Evolutionary conservation across 768 basidiomycete genomes (phyloP).

Genomic region (Podaxis sp.): DNA sequence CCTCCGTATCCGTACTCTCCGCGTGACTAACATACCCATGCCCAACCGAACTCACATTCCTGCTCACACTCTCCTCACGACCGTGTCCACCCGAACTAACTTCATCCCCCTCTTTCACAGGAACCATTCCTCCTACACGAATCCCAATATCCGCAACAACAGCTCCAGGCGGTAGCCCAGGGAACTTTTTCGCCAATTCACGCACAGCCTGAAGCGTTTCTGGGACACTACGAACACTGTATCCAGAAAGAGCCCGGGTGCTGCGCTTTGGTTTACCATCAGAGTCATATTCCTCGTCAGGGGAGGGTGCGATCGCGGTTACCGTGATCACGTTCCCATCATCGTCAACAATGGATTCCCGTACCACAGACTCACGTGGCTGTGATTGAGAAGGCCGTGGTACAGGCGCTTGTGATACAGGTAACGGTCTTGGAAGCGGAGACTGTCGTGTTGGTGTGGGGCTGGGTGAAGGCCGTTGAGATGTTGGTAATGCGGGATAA

Average conservation of each 20-base stretch:
- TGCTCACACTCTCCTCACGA: neutral
- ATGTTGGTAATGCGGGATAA: neutral
- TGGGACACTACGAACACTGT: conserved; percentile 33
- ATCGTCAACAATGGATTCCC: conserved; percentile 5
- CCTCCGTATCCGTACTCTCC: conserved; percentile 20
- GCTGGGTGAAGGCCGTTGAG: neutral
- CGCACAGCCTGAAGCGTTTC: conserved; percentile 47
- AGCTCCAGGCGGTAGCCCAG: conserved; percentile 30
- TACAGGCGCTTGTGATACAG: neutral
- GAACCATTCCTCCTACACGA: conserved; percentile 1
- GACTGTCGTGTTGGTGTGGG: neutral
- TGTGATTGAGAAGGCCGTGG: neutral
- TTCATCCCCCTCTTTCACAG: conserved; percentile 2
- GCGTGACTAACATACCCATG: conserved; percentile 16
- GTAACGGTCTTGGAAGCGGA: neutral
- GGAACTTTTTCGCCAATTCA: conserved; percentile 55
- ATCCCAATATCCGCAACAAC: conserved; percentile 12
- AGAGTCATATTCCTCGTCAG: neutral
- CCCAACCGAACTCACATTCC: conserved; percentile 17
- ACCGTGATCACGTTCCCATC: conserved; percentile 11
- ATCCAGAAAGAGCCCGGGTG: conserved; percentile 21
- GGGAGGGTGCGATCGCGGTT: conserved; percentile 4
- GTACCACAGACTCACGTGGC: neutral
- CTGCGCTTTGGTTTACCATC: neutral
- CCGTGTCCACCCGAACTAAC: neutral